Conservation (phyloP, 2,329 filamentous ascomycete species). For the Setomelanomma holmii region DNA sequence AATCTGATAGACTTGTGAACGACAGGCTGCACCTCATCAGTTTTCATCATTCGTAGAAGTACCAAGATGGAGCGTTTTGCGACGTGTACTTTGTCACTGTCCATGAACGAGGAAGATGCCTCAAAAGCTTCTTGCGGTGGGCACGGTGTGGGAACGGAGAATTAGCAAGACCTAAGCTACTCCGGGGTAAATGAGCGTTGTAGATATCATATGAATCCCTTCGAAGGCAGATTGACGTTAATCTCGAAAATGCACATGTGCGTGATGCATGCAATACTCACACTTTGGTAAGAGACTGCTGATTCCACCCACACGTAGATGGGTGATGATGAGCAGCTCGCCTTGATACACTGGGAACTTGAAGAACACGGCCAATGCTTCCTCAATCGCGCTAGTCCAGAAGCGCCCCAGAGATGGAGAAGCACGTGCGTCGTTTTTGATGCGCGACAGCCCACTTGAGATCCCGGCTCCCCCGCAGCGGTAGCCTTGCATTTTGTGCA, state of each 20-base stretch:
- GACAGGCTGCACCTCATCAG: background rate
- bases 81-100: constrained; percentile 11
- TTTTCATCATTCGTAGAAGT: constrained; percentile 30
- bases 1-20: constrained; percentile 68
- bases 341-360: too few species aligned
- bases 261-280: too few species aligned
- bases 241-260: too few species aligned
- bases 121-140: constrained; percentile 20
- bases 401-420: too few species aligned
- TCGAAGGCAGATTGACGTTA: constrained; percentile 13
- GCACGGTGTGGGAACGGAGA: constrained; percentile 6
- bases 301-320: too few species aligned
- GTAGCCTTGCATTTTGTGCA: background rate
- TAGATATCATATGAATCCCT: constrained; percentile 26
- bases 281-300: too few species aligned
- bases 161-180: background rate
- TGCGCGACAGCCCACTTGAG: background rate
- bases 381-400: too few species aligned
- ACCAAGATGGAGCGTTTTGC: constrained; percentile 24
- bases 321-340: too few species aligned
- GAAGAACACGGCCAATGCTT: too few species aligned
- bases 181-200: constrained; percentile 9
- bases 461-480: background rate
- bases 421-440: background rate
- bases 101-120: constrained; percentile 14